Conservation (phyloP, 257 asterid genomes). For the Coffea canephora region DNA sequence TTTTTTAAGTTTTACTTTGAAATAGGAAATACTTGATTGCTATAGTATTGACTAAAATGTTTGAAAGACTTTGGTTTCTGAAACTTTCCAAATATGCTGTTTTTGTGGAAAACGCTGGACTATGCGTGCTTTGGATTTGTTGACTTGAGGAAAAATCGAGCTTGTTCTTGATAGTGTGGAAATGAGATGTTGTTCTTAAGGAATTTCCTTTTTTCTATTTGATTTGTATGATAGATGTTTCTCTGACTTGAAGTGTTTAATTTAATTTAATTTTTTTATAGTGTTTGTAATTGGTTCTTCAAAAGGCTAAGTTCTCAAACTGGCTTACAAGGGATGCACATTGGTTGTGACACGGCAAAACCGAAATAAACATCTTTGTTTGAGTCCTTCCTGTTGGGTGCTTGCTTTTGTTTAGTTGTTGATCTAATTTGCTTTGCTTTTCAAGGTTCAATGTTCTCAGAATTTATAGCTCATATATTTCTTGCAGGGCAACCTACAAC, state of each 20-base stretch:
- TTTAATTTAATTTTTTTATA: not conserved
- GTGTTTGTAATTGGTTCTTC: not conserved
- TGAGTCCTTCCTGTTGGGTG: not conserved
- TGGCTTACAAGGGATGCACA: not conserved
- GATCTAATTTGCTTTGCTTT: not conserved
- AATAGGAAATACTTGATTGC: too few species aligned
- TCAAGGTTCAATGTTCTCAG: not conserved
- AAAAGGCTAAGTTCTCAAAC: not conserved
- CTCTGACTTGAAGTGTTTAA: not conserved
- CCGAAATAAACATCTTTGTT: not conserved
- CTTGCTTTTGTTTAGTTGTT: not conserved
- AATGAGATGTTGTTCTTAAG: not conserved
- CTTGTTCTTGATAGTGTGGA: not conserved
- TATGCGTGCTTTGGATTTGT: too few species aligned
- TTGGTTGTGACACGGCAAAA: not conserved
- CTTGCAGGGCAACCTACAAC: constrained; percentile 70
- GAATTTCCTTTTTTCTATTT: not conserved
- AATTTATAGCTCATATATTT: constrained; percentile 18
- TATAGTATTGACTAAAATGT: not conserved
- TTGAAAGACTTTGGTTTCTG: not conserved
- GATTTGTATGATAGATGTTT: not conserved
- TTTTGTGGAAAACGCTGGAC: not conserved
- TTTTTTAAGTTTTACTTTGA: not conserved
- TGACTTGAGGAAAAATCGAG: not conserved
- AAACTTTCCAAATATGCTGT: not conserved